A percentile compares a stretch with the other conserved stretches of the same genome.
These are phyloP conservation scores for Annulohypoxylon nitens DNA, from an alignment of 495 filamentous ascomycete species.

Conservation along the genomic window DNA sequence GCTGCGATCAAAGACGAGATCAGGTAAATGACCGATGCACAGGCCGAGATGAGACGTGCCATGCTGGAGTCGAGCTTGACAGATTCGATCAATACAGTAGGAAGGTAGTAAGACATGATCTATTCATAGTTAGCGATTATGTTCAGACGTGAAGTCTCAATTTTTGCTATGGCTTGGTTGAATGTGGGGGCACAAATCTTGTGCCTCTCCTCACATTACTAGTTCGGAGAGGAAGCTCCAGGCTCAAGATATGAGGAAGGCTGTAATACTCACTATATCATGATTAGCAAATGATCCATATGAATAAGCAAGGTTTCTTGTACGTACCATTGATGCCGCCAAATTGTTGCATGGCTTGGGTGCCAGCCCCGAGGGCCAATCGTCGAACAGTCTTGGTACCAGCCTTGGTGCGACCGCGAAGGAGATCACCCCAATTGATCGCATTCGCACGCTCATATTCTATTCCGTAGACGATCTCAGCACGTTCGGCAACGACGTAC, in stretches of 20 bases:
- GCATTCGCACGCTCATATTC: slow-evolving; percentile 50
- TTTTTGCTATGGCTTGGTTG: background rate
- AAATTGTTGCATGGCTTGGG: slow-evolving; percentile 59
- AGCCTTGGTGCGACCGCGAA: slow-evolving; percentile 40
- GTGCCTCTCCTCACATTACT: background rate
- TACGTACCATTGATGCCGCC: slow-evolving; percentile 50
- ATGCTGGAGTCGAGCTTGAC: slow-evolving; percentile 54
- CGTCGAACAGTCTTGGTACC: slow-evolving; percentile 55
- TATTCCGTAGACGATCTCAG: slow-evolving; percentile 47
- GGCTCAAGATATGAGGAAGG: background rate
- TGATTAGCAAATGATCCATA: slow-evolving; percentile 44
- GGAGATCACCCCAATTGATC: slow-evolving; percentile 45
- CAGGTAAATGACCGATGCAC: slow-evolving; percentile 51
- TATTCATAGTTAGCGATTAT: slow-evolving; percentile 37
- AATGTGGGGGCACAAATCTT: background rate
- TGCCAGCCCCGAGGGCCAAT: slow-evolving; percentile 51
- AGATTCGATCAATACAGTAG: slow-evolving; percentile 59
- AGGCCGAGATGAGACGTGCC: slow-evolving; percentile 52
- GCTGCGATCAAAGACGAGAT: slow-evolving; percentile 64
- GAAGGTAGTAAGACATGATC: slow-evolving; percentile 58
- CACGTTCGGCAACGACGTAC: slow-evolving; percentile 45
- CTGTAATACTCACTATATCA: slow-evolving; percentile 48
- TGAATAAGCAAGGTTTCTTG: slow-evolving; percentile 13
- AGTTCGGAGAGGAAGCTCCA: background rate
- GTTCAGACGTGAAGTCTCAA: slow-evolving; percentile 15